phyloP scores from a whole-genome alignment of 2,329 filamentous ascomycete species.

The Diaporthe velutina region DNA sequence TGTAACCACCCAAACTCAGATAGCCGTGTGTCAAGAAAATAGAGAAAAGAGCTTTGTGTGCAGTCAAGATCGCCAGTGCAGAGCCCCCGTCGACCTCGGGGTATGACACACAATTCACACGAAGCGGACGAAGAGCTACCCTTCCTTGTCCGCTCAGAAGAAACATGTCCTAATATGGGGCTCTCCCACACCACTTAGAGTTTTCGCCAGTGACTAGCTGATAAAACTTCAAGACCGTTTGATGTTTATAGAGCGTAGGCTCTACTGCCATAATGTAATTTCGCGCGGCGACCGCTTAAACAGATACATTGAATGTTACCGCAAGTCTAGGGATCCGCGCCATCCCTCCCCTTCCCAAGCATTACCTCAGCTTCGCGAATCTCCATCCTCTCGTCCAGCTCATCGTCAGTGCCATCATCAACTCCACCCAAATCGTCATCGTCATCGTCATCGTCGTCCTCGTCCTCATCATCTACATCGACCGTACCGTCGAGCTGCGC shows the following conservation, averaged over 20 bases:
- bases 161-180: neutral
- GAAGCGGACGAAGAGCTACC: too few relatives aligned
- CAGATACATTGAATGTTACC: neutral
- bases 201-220: neutral
- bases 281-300: neutral
- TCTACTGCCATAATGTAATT: neutral
- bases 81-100: too few relatives aligned
- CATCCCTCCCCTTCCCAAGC: constrained; percentile 38
- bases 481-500: constrained; percentile 40
- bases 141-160: neutral
- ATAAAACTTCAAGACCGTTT: neutral
- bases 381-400: constrained; percentile 47
- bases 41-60: neutral
- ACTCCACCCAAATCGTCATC: constrained; percentile 39
- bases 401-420: constrained; percentile 51
- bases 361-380: constrained; percentile 46
- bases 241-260: neutral
- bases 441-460: constrained; percentile 41
- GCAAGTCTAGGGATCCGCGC: neutral
- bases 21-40: neutral
- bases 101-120: too few relatives aligned
- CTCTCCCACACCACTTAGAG: too few relatives aligned
- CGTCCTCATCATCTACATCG: constrained; percentile 28
- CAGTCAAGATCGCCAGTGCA: neutral
- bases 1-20: neutral